Percentiles rank a stretch among this genome's conserved stretches.
Evolutionary conservation across 2,329 filamentous ascomycete genomes (phyloP).

Genomic region (Ascomycota sp.): DNA sequence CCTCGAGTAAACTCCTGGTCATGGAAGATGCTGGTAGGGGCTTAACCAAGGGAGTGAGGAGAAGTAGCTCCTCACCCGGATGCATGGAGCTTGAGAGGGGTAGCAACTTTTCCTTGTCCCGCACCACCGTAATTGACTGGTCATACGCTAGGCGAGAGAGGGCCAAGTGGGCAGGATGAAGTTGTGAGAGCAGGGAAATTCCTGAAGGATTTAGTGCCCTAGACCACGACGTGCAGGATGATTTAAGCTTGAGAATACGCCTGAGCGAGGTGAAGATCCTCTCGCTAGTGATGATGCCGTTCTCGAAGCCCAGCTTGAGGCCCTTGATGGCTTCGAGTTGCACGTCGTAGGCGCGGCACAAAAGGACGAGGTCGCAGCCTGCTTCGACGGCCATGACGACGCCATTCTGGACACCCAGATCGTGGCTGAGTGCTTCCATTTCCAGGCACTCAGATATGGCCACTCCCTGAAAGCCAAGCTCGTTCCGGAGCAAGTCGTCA

Average conservation of each 20-base stretch:
- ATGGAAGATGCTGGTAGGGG: constrained; percentile 76
- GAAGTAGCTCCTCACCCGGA: constrained; percentile 65
- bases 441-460: constrained; percentile 89
- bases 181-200: constrained; percentile 48
- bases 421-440: constrained; percentile 88
- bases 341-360: constrained; percentile 70
- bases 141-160: constrained; percentile 77
- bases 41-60: constrained; percentile 76
- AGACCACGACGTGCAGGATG: constrained; percentile 70
- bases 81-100: constrained; percentile 66
- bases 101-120: constrained; percentile 67
- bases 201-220: constrained; percentile 76
- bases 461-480: constrained; percentile 75
- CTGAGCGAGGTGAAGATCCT: constrained; percentile 61
- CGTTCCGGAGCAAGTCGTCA: constrained; percentile 66
- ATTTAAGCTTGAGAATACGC: constrained; percentile 60
- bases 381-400: constrained; percentile 96
- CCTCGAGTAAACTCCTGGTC: constrained; percentile 44
- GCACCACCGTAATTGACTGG: constrained; percentile 74
- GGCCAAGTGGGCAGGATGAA: constrained; percentile 61
- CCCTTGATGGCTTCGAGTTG: constrained; percentile 84
- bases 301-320: constrained; percentile 71
- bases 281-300: constrained; percentile 63
- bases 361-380: constrained; percentile 73
- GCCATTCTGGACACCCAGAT: constrained; percentile 88